phyloP scores from a whole-genome alignment of 192 early-diverging fungal species.

The Lobosporangium transversale region DNA sequence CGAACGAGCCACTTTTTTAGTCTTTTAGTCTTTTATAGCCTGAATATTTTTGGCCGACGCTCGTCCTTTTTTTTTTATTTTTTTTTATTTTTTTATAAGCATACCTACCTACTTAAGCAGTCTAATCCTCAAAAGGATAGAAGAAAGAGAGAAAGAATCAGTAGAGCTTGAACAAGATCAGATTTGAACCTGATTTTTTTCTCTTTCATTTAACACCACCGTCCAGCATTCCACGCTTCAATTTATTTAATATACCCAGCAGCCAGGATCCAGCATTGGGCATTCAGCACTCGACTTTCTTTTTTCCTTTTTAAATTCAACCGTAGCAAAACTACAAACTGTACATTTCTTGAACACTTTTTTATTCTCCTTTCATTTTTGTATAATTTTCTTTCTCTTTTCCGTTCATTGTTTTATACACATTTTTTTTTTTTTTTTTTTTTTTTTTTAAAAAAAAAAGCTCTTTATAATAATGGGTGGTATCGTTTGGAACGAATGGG shows the following conservation, averaged over 20 bases:
- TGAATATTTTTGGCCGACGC: neutral
- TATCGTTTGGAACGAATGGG: slow-evolving; percentile 52
- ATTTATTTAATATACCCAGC: neutral
- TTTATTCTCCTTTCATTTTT: neutral
- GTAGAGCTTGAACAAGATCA: too few species aligned
- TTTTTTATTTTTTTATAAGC: too few species aligned
- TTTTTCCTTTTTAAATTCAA: neutral
- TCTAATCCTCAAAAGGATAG: too few species aligned
- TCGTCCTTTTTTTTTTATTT: too few species aligned
- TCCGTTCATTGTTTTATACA: neutral
- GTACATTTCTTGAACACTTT: neutral
- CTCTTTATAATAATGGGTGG: slow-evolving; percentile 30
- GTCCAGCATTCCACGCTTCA: neutral
- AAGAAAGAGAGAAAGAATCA: too few species aligned
- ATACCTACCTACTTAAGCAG: too few species aligned
- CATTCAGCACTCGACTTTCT: neutral
- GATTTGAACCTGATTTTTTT: too few species aligned
- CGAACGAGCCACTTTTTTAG: neutral
- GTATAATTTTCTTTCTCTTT: neutral
- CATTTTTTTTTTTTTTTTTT: neutral
- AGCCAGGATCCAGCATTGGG: neutral
- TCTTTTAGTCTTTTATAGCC: neutral
- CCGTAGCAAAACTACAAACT: neutral
- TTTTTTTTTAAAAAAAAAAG: neutral
- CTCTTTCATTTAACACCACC: too few species aligned